Evolutionary conservation across 148 eudicot genomes (phyloP).

Genomic region (Amaranthus cruentus): DNA sequence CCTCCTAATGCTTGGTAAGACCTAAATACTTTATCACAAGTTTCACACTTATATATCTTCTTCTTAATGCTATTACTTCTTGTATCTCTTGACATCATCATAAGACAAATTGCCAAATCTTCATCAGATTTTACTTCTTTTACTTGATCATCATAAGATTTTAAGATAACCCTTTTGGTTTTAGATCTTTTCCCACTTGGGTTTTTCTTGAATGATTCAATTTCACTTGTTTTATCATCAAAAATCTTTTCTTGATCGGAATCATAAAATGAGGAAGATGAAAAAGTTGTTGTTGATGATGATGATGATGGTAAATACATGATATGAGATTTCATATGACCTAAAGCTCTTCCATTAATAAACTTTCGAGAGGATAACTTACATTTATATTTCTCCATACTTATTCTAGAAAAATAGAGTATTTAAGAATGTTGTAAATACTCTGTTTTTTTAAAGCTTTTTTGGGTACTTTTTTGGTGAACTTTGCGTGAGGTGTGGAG

Average conservation of each 20-base stretch:
- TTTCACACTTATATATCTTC: conserved; percentile 50
- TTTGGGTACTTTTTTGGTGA: conserved; percentile 12
- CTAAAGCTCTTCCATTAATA: conserved; percentile 65
- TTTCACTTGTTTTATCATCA: conserved; percentile 40
- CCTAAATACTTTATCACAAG: conserved; percentile 48
- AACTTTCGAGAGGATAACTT: conserved; percentile 57
- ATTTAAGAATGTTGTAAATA: neutral
- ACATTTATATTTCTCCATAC: conserved; percentile 60
- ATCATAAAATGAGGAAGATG: conserved; percentile 23
- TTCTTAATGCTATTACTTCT: conserved; percentile 28
- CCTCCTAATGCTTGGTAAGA: conserved; percentile 88
- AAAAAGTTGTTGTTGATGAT: conserved; percentile 17
- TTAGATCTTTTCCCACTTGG: conserved; percentile 26
- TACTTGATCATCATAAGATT: conserved; percentile 9
- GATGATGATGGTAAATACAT: conserved; percentile 28
- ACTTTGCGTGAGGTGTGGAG: conserved; percentile 26
- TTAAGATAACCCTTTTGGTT: conserved; percentile 39
- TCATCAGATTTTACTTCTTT: conserved; percentile 57
- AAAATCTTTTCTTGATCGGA: conserved; percentile 22
- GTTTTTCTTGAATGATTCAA: conserved; percentile 47
- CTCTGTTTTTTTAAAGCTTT: neutral
- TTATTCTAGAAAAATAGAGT: neutral
- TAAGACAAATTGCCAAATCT: conserved; percentile 63
- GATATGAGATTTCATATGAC: conserved; percentile 88
- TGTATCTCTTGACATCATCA: conserved; percentile 67